Conservation (phyloP, 345 rosid species). For the Hevea brasiliensis region DNA sequence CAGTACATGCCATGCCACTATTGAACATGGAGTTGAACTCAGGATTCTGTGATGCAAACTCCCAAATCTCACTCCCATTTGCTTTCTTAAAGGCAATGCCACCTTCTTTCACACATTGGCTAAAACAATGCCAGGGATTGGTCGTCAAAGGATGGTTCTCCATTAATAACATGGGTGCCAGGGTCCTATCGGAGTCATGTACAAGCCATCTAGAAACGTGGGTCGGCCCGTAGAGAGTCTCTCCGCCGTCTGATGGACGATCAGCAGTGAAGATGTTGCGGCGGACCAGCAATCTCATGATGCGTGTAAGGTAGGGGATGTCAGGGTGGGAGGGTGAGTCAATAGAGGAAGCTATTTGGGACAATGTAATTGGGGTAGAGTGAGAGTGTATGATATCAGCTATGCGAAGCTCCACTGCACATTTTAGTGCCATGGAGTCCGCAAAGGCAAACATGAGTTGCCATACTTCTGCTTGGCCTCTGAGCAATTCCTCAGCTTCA, state of each 20-base stretch:
- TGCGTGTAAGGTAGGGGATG: conserved; percentile 22
- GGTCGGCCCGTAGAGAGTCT: conserved; percentile 30
- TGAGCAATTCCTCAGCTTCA: conserved; percentile 1
- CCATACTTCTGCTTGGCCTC: conserved; percentile 22
- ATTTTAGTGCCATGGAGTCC: conserved; percentile 25
- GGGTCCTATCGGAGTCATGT: conserved; percentile 18
- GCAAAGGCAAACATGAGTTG: conserved; percentile 24
- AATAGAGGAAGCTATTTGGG: conserved; percentile 31
- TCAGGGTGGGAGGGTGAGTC: conserved; percentile 10
- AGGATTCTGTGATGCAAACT: conserved; percentile 16
- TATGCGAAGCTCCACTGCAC: conserved; percentile 26
- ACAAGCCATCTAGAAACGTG: conserved; percentile 36
- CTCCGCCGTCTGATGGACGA: conserved; percentile 15
- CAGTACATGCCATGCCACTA: conserved; percentile 29
- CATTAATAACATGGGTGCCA: conserved; percentile 33
- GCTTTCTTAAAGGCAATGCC: conserved; percentile 39
- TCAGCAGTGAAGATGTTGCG: conserved; percentile 24
- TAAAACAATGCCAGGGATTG: conserved; percentile 30
- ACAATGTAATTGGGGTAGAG: conserved; percentile 14
- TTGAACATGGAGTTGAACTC: conserved; percentile 29
- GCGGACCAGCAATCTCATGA: conserved; percentile 34
- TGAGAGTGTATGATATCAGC: conserved; percentile 32
- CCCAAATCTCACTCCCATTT: conserved; percentile 38
- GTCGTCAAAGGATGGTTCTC: conserved; percentile 20
- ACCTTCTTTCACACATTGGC: conserved; percentile 39